phyloP scores from a whole-genome alignment of 305 asterid genomes.

The Ajuga reptans region DNA sequence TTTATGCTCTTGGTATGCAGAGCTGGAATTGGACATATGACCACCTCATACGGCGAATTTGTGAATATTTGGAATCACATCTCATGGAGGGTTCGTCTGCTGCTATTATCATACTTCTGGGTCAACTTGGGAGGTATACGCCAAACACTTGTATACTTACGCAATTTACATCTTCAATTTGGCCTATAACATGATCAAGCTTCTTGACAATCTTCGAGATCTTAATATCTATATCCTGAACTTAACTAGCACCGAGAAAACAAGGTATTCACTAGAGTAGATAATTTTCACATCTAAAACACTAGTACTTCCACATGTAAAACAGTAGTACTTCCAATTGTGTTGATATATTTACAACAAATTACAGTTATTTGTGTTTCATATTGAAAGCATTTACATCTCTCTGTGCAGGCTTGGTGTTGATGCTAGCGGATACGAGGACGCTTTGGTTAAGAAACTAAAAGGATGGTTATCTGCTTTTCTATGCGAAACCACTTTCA shows the following conservation, averaged over 20 bases:
- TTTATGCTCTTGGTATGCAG: conserved; percentile 36
- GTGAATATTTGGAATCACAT: conserved; percentile 41
- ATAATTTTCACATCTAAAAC: neutral
- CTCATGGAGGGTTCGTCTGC: conserved; percentile 35
- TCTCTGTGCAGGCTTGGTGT: conserved; percentile 56
- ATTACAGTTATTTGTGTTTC: neutral
- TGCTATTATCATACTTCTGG: conserved; percentile 55
- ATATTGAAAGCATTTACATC: conserved; percentile 3
- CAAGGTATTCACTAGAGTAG: neutral
- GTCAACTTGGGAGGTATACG: conserved; percentile 81
- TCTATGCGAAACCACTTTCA: conserved; percentile 20
- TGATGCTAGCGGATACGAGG: conserved; percentile 49
- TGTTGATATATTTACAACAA: neutral
- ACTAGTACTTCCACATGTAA: neutral
- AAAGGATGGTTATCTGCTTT: conserved; percentile 40
- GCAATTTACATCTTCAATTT: neutral
- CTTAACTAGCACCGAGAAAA: neutral
- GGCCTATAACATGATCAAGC: neutral
- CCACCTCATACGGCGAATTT: conserved; percentile 37
- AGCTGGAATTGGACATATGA: conserved; percentile 70
- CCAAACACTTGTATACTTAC: too few species aligned
- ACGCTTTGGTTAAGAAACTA: conserved; percentile 42
- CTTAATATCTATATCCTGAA: neutral
- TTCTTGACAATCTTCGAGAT: neutral
- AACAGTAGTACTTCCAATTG: neutral